phyloP scores from a whole-genome alignment of 257 asterid species.

The Nicotiana obtusifolia region DNA sequence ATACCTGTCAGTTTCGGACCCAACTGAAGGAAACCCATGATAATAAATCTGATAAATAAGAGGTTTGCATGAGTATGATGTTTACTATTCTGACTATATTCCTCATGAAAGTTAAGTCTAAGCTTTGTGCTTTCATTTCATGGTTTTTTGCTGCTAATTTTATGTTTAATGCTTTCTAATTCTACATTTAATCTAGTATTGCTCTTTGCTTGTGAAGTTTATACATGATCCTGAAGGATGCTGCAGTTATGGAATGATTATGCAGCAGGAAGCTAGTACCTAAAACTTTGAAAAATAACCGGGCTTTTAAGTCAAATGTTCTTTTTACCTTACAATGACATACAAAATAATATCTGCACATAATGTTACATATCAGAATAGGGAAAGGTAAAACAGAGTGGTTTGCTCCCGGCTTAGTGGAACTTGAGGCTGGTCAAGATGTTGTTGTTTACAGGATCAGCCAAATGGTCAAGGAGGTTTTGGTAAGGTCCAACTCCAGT shows the following conservation, averaged over 20 bases:
- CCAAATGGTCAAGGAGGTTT: constrained; percentile 77
- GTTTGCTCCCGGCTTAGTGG: constrained; percentile 44
- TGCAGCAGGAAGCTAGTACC: constrained; percentile 5
- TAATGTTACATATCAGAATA: constrained; percentile 20
- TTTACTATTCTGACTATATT: neutral
- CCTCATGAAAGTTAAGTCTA: neutral
- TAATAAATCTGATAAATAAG: neutral
- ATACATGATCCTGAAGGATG: neutral
- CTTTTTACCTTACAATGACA: constrained; percentile 14
- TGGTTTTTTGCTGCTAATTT: constrained; percentile 2
- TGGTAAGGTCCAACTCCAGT: constrained; percentile 91
- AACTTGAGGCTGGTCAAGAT: constrained; percentile 80
- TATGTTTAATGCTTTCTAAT: neutral
- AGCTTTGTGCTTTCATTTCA: neutral
- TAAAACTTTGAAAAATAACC: constrained; percentile 8
- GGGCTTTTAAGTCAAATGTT: constrained; percentile 10
- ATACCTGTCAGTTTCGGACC: neutral
- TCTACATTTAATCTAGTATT: neutral
- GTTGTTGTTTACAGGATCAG: constrained; percentile 87
- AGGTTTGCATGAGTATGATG: neutral
- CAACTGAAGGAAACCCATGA: neutral
- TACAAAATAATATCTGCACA: constrained; percentile 28
- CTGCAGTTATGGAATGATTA: neutral
- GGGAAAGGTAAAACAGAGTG: neutral
- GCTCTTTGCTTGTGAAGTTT: neutral